Conservation (phyloP, 2,329 filamentous ascomycete species). For the Aspergillus tamarii region DNA sequence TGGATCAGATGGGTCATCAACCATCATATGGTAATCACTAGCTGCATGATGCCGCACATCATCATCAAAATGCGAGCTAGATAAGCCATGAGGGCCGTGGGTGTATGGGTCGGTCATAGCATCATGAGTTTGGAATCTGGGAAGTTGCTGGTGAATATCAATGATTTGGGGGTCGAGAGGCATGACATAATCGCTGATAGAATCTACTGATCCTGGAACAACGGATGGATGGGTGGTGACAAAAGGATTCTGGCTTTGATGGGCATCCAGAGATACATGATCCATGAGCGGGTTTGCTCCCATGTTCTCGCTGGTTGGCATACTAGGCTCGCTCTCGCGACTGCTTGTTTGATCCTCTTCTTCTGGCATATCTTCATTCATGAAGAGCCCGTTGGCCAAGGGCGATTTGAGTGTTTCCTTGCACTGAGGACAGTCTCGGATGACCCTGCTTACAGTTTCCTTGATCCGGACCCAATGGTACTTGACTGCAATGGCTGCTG, state of each 20-base stretch:
- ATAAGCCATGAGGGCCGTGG: conserved; percentile 34
- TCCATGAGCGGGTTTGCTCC: conserved; percentile 25
- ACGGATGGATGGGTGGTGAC: conserved; percentile 33
- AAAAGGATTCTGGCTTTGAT: conserved; percentile 37
- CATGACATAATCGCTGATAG: conserved; percentile 52
- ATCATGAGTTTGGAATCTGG: conserved; percentile 44
- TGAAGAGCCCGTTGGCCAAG: conserved; percentile 32
- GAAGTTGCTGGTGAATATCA: conserved; percentile 50
- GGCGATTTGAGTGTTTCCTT: conserved; percentile 73
- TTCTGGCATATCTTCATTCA: conserved; percentile 28
- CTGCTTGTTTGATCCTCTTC: conserved; percentile 8
- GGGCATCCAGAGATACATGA: conserved; percentile 24
- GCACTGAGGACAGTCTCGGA: conserved; percentile 87
- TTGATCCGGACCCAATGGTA: conserved; percentile 99
- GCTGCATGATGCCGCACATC: conserved; percentile 41
- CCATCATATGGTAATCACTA: conserved; percentile 47
- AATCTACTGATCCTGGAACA: conserved; percentile 40
- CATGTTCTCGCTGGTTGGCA: conserved; percentile 17
- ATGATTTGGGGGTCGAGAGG: conserved; percentile 66
- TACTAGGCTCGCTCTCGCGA: conserved; percentile 14
- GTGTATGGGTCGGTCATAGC: conserved; percentile 40
- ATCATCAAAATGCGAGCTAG: conserved; percentile 41
- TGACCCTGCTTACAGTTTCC: conserved; percentile 92
- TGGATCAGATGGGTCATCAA: conserved; percentile 43
- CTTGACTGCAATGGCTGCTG: conserved; percentile 86